Evolutionary conservation across 305 asterid genomes (phyloP), one percentile per base, ranked within the genome.

Genomic region (Fraxinus albicans): DNA sequence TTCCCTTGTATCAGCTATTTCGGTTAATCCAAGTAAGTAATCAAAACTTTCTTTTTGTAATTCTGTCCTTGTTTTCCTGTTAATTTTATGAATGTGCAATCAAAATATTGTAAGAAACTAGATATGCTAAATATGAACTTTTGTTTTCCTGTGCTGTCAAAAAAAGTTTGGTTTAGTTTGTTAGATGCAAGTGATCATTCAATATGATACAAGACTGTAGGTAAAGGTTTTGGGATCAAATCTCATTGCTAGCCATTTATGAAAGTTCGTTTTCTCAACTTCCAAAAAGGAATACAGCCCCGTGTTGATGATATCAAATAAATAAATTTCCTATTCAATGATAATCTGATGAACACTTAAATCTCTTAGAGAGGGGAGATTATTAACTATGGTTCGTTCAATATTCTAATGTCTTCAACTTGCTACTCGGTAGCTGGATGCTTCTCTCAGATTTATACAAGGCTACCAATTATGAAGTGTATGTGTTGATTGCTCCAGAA

Each of bases 1-100:
- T 77, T 90, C 98, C 75, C 95, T 94, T 60, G 77, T 96, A 88
- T 96, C 98, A 78, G 99, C 98, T 80, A 93, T 96, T 80, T 96
- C 99, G 5, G 97, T 96, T 34, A 85, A 86, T 80, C 96, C 99
- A 76, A 84, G 99, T 94, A 86, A 91, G 97, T 82, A 47, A 9
- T 83, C 76, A 55, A 53, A 1, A 33, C 17, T 6, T 63, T 79
- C 76, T 80, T 5, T 33, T 80, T 55, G 53, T 7, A 73, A 33
- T 75, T 33, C 47, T 75, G 69, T 40, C 38, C 67, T 47, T 27
- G 17, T 65, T 25, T 42, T 42, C 34, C 31, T 65, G 35, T 23
- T 25, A 65, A 65, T 25, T 65, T 65, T 65, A 65, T 27, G 35
- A 21, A 65, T 65, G 33, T 65, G 33, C 73, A 21, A 63, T 63